These are phyloP conservation scores for Athelia sp. DNA, from an alignment of 1,284 basidiomycete genomes.

Conservation along the genomic window DNA sequence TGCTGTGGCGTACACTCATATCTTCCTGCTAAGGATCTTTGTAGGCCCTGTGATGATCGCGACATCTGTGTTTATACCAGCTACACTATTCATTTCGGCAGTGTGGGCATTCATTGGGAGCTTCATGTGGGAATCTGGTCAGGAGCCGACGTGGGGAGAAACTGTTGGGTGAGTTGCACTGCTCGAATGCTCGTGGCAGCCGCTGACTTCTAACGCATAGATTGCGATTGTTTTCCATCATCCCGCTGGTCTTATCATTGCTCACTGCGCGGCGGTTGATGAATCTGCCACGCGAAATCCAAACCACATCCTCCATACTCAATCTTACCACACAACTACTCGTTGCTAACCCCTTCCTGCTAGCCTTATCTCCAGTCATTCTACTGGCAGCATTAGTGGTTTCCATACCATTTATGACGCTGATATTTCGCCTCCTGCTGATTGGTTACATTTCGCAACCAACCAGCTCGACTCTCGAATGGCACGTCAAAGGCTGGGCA, in stretches of 20 bases:
- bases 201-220: slow-evolving; percentile 24
- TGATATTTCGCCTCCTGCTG: slow-evolving; percentile 78
- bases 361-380: slow-evolving; percentile 76
- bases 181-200: slow-evolving; percentile 1
- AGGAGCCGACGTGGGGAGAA: slow-evolving; percentile 73
- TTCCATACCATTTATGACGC: slow-evolving; percentile 82
- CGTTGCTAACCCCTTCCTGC: slow-evolving; percentile 74
- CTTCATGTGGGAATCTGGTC: slow-evolving; percentile 76
- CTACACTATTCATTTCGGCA: slow-evolving; percentile 75
- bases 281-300: slow-evolving; percentile 58
- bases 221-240: slow-evolving; percentile 71
- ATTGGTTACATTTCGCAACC: slow-evolving; percentile 55
- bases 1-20: slow-evolving; percentile 68
- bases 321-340: slow-evolving; percentile 78
- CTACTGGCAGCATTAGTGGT: slow-evolving; percentile 68
- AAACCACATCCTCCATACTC: slow-evolving; percentile 73
- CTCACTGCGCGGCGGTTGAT: slow-evolving; percentile 71
- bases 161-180: slow-evolving; percentile 63
- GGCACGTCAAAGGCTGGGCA: slow-evolving; percentile 77
- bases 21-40: slow-evolving; percentile 73
- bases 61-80: slow-evolving; percentile 78
- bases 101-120: slow-evolving; percentile 88
- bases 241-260: slow-evolving; percentile 69
- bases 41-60: slow-evolving; percentile 79
- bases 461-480: slow-evolving; percentile 43